phyloP scores from a whole-genome alignment of 805 yeast genomes.

The Cyberlindnera euphorbiae region DNA sequence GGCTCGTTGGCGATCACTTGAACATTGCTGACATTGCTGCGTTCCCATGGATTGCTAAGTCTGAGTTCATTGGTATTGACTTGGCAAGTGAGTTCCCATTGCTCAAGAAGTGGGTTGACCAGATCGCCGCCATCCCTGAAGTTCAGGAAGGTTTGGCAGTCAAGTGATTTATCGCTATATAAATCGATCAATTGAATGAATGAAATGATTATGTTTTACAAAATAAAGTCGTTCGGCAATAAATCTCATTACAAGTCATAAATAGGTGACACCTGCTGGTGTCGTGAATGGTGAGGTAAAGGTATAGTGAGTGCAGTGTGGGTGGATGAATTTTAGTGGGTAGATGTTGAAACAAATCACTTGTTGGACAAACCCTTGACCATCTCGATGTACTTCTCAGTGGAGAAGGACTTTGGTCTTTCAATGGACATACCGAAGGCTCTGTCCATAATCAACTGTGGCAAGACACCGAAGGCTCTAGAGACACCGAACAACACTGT shows the following conservation, averaged over 20 bases:
- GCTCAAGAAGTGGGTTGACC: slow-evolving; percentile 37
- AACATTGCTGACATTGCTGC: slow-evolving; percentile 55
- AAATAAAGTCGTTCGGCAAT: not conserved
- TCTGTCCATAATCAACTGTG: slow-evolving; percentile 81
- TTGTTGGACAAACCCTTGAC: slow-evolving; percentile 42
- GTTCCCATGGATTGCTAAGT: slow-evolving; percentile 40
- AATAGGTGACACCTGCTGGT: not conserved
- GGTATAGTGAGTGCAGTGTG: not conserved
- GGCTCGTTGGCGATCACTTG: slow-evolving; percentile 54
- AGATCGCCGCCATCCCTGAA: slow-evolving; percentile 30
- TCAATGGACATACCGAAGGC: slow-evolving; percentile 79
- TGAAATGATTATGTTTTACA: too few species aligned
- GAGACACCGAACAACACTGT: slow-evolving; percentile 84
- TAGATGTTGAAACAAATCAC: slow-evolving; percentile 6
- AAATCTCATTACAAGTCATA: slow-evolving; percentile 11
- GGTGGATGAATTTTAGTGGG: not conserved
- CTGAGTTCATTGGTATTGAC: slow-evolving; percentile 25
- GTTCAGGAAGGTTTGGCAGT: slow-evolving; percentile 22
- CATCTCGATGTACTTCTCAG: slow-evolving; percentile 85
- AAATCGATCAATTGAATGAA: too few species aligned
- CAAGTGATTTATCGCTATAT: not conserved
- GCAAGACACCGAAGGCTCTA: slow-evolving; percentile 81
- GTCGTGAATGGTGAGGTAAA: too few species aligned
- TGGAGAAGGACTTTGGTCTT: slow-evolving; percentile 91
- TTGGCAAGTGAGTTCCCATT: slow-evolving; percentile 33